Evolutionary conservation across 2,329 filamentous ascomycete genomes (phyloP).

Genomic region (Stachybotrys chartarum): DNA sequence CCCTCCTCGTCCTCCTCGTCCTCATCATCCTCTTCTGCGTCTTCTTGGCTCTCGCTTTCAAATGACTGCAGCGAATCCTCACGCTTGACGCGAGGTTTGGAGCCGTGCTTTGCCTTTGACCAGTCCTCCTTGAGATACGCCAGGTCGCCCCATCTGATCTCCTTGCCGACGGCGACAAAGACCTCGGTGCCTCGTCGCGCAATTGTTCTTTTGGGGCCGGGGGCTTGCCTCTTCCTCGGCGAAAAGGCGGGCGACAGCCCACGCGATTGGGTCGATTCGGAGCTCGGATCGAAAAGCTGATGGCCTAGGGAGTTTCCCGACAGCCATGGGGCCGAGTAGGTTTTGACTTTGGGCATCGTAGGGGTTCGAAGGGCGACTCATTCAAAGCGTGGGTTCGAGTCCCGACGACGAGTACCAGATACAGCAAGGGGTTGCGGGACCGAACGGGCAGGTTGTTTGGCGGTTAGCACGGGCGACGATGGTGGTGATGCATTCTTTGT

Average conservation of each 20-base stretch:
- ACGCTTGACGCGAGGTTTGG: slow-evolving; percentile 35
- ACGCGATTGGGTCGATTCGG: slow-evolving; percentile 30
- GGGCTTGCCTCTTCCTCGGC: slow-evolving; percentile 33
- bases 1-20: background rate
- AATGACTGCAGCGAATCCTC: slow-evolving; percentile 35
- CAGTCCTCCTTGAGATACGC: slow-evolving; percentile 64
- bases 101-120: slow-evolving; percentile 22
- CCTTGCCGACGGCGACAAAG: slow-evolving; percentile 80
- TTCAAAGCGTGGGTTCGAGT: no score
- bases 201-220: slow-evolving; percentile 58
- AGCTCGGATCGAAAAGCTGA: slow-evolving; percentile 59
- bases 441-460: no score
- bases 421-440: no score
- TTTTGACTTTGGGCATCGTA: slow-evolving; percentile 76
- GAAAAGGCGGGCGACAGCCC: slow-evolving; percentile 29
- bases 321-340: slow-evolving; percentile 84
- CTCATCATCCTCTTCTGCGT: background rate
- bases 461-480: background rate
- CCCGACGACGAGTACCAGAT: no score
- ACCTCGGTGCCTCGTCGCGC: slow-evolving; percentile 79
- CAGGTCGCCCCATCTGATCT: slow-evolving; percentile 88
- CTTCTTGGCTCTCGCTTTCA: slow-evolving; percentile 9
- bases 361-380: background rate
- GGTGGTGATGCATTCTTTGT: background rate
- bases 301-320: slow-evolving; percentile 70